Evolutionary conservation across 108 stramenopile genomes (phyloP), one percentile per base, ranked within the genome.

Genomic region (Fragilaria radians): DNA sequence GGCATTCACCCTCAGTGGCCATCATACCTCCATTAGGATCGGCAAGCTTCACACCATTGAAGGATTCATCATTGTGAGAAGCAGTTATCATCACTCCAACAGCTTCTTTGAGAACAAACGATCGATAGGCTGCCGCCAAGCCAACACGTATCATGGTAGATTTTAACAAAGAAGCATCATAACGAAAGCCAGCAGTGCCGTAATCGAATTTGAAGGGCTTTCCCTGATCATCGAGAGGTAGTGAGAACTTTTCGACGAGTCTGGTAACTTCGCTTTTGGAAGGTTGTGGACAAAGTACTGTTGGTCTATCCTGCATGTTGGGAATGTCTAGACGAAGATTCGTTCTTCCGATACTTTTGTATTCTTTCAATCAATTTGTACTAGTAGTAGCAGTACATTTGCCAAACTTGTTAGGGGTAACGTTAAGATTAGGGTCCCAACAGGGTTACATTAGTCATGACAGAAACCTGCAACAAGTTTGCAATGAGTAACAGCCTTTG

Each of bases 1-100:
- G 57, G 9, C 57, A 68, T 75, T 97, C 96, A 74, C 91, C 89
- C 17, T 63, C 72, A 11, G 76, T 61, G 36, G 65, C 71, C 58
- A 97, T 78, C 94, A 97, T 97, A 14, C 91, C 92, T 26, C 96
- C 96, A 65, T 94, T 66, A 0, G 94, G 83, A 76, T 93, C 92
- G 9, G 94, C 84, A 14, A 97, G 62, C 78, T 99, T 99, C 67
- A 98, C 85, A 14, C 98, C 98, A 65, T 99, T 99, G 76, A 98
- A 97, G 2, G 49, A 50, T 70, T 82, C 89, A 34, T 88, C 72
- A 68, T 97, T 97, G 74, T 99, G 98, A 4, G 92, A 94, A 11
- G 98, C 98, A 7, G 98, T 99, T 32, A 99, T 87, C 97, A 97
- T 98, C 62, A 97, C 76, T 7, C 97, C 98, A 11, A 93, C 71